These are phyloP conservation scores for Microbotryum silenes-acaulis DNA, from an alignment of 1,284 basidiomycete species.

Conservation along the genomic window DNA sequence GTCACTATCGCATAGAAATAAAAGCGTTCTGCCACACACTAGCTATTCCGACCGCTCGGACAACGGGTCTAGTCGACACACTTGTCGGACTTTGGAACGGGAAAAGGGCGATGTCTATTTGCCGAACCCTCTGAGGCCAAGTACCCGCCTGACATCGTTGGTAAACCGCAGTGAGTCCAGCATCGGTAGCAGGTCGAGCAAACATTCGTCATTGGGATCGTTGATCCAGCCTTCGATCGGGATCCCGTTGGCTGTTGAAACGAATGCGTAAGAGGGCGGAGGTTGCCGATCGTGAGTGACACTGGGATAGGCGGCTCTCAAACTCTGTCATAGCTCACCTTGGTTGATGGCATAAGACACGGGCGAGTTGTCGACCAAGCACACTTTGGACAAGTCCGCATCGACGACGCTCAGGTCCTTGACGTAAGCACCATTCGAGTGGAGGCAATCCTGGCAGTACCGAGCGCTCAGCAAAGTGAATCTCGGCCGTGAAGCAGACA, in stretches of 20 bases:
- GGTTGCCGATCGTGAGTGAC: neutral
- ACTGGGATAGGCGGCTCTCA: neutral
- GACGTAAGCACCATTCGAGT: constrained; percentile 86
- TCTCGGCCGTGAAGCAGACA: neutral
- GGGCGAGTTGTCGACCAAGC: constrained; percentile 93
- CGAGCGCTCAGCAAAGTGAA: neutral
- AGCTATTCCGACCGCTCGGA: no score
- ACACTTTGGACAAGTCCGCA: constrained; percentile 77
- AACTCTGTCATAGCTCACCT: constrained; percentile 51
- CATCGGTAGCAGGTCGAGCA: constrained; percentile 89
- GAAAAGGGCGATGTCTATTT: neutral
- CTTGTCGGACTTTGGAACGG: no score
- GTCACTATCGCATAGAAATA: no score
- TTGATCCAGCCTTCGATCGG: constrained; percentile 99
- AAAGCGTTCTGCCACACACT: no score
- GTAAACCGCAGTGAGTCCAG: constrained; percentile 94
- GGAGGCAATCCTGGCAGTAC: constrained; percentile 67
- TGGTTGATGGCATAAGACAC: constrained; percentile 86
- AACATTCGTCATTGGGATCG: constrained; percentile 91
- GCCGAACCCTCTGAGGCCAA: constrained; percentile 57
- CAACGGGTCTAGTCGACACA: no score
- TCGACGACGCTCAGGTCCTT: constrained; percentile 88
- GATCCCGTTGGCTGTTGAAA: constrained; percentile 75
- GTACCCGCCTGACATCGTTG: constrained; percentile 82
- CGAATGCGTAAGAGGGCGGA: neutral